phyloP scores from a whole-genome alignment of 179 eudicot species.

The Silene coronaria region DNA sequence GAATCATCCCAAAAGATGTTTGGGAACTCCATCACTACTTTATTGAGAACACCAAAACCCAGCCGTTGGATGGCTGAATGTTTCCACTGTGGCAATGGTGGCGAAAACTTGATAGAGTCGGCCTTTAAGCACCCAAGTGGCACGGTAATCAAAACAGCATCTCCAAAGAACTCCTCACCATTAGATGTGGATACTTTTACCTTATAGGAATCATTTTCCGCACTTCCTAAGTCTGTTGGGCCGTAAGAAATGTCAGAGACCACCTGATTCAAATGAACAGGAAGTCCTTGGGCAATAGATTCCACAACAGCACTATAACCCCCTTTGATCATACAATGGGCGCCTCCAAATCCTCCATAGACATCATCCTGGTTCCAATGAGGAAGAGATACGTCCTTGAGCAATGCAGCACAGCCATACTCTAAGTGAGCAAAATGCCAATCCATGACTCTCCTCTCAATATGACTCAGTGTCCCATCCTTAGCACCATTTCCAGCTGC shows the following conservation, averaged over 20 bases:
- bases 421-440: conserved; percentile 99
- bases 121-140: conserved; percentile 96
- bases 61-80: conserved; percentile 72
- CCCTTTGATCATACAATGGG: conserved; percentile 99
- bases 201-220: conserved; percentile 32
- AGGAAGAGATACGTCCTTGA: conserved; percentile 88
- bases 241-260: conserved; percentile 69
- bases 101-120: conserved; percentile 66
- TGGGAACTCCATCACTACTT: conserved; percentile 82
- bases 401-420: conserved; percentile 95
- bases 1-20: conserved; percentile 92
- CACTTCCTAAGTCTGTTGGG: conserved; percentile 23
- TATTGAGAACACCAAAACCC: conserved; percentile 95
- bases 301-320: conserved; percentile 90
- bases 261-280: conserved; percentile 66
- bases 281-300: conserved; percentile 68
- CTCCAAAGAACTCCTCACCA: conserved; percentile 63
- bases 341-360: conserved; percentile 99
- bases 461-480: conserved; percentile 60
- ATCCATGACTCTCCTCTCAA: conserved; percentile 98
- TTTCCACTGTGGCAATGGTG: conserved; percentile 89
- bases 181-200: conserved; percentile 71
- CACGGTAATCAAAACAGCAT: conserved; percentile 80
- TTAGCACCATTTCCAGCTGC: conserved; percentile 25
- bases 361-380: conserved; percentile 98